Evolutionary conservation across 208 protist species (phyloP).

Genomic region (Crithidia fasciculata): DNA sequence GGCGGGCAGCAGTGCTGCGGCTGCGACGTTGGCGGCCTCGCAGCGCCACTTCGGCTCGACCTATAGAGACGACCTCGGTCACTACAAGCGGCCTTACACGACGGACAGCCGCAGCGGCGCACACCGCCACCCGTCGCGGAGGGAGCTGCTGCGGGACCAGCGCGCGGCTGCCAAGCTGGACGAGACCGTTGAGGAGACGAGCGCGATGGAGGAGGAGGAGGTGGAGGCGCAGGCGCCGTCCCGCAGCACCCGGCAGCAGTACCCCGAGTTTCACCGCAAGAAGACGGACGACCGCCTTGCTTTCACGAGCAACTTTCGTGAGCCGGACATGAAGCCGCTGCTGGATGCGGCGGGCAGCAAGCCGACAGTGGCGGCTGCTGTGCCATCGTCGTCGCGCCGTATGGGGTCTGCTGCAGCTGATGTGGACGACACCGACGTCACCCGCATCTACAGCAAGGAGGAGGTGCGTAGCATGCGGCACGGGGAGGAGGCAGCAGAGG

Average conservation of each 20-base stretch:
- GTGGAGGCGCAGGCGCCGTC: slow-evolving; percentile 24
- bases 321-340: slow-evolving; percentile 34
- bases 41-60: slow-evolving; percentile 41
- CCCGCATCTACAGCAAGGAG: slow-evolving; percentile 70
- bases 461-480: slow-evolving; percentile 50
- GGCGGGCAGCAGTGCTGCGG: neutral
- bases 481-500: neutral
- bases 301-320: slow-evolving; percentile 70
- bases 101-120: slow-evolving; percentile 51
- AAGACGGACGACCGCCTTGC: slow-evolving; percentile 46
- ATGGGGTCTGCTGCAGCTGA: neutral
- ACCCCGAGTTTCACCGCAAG: slow-evolving; percentile 53
- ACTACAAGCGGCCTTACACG: slow-evolving; percentile 42
- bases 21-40: slow-evolving; percentile 12
- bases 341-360: slow-evolving; percentile 10
- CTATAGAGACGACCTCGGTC: slow-evolving; percentile 39
- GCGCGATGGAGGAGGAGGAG: slow-evolving; percentile 9
- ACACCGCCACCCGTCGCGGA: slow-evolving; percentile 46
- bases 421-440: slow-evolving; percentile 63
- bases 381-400: no score
- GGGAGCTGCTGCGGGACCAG: slow-evolving; percentile 37
- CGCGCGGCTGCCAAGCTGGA: slow-evolving; percentile 8
- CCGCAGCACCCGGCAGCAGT: slow-evolving; percentile 68
- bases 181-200: neutral
- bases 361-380: neutral